phyloP scores from a whole-genome alignment of 2,329 filamentous ascomycete genomes.

The Fusarium solani-melongenae region DNA sequence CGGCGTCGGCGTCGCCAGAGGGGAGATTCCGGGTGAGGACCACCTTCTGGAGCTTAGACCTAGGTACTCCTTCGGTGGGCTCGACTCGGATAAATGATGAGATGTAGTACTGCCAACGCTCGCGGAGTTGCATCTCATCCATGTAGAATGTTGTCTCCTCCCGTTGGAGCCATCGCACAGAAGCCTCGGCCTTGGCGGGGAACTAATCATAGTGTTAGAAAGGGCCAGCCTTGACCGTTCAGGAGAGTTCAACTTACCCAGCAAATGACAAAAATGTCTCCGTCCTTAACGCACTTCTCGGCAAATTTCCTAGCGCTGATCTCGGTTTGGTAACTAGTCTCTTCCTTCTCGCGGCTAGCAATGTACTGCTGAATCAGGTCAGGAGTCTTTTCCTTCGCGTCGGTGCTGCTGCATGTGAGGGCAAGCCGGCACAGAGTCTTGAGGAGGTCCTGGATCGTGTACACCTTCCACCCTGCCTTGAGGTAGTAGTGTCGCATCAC shows the following conservation, averaged over 20 bases:
- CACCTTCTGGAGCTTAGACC: constrained; percentile 73
- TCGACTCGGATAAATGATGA: constrained; percentile 90
- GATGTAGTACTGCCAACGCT: constrained; percentile 95
- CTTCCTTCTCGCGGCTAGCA: constrained; percentile 81
- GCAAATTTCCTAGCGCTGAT: constrained; percentile 91
- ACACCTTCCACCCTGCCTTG: constrained; percentile 90
- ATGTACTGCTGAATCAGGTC: constrained; percentile 92
- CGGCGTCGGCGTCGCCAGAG: constrained; percentile 68
- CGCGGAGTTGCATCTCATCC: constrained; percentile 85
- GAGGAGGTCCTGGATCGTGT: constrained; percentile 91
- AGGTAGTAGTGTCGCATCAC: constrained; percentile 92
- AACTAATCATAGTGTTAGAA: constrained; percentile 63
- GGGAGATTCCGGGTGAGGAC: constrained; percentile 79
- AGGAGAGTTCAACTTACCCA: constrained; percentile 75
- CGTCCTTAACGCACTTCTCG: constrained; percentile 92
- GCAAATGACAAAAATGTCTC: constrained; percentile 88
- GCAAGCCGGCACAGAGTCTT: constrained; percentile 84
- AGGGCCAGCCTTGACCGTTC: background rate
- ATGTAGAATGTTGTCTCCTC: constrained; percentile 84
- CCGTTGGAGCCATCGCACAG: constrained; percentile 76
- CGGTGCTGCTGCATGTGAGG: constrained; percentile 83
- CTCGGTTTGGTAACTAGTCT: constrained; percentile 90
- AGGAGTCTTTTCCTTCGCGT: constrained; percentile 91
- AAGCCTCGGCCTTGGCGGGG: constrained; percentile 74
- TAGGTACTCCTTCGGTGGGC: constrained; percentile 82